Percentiles rank a stretch among this genome's conserved stretches.
phyloP scores from a whole-genome alignment of 768 basidiomycete species.

The Neoboletus magnificus region DNA sequence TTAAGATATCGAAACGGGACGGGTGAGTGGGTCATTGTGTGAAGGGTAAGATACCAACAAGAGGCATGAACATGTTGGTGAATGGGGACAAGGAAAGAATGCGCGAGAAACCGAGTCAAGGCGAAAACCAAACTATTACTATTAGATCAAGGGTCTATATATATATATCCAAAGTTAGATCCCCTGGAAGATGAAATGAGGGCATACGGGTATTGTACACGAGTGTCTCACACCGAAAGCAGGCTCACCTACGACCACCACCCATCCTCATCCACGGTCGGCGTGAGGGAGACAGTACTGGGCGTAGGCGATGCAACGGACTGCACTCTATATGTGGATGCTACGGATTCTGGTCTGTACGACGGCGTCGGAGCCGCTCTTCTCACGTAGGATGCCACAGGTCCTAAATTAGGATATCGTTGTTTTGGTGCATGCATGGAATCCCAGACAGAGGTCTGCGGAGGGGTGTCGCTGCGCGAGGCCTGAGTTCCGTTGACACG shows the following conservation, averaged over 20 bases:
- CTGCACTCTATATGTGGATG: constrained; percentile 45
- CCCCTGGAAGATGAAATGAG: neutral
- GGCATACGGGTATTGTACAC: constrained; percentile 7
- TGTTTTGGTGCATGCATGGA: constrained; percentile 58
- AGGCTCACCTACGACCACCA: constrained; percentile 58
- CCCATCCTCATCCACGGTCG: constrained; percentile 69
- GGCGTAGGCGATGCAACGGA: constrained; percentile 67
- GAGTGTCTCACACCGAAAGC: neutral
- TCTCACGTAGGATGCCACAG: constrained; percentile 10
- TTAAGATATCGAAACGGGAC: constrained; percentile 1
- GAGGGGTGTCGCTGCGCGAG: constrained; percentile 46
- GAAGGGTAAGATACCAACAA: constrained; percentile 1
- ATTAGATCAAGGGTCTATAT: constrained; percentile 27
- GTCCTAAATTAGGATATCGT: constrained; percentile 19
- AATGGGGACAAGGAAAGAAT: neutral
- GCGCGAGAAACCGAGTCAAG: neutral
- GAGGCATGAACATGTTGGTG: constrained; percentile 13
- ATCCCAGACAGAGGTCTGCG: constrained; percentile 62
- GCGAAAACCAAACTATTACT: constrained; percentile 9
- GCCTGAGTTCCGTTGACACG: constrained; percentile 29
- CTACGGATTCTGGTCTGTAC: constrained; percentile 37
- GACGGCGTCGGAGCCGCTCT: constrained; percentile 23
- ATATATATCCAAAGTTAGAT: constrained; percentile 19
- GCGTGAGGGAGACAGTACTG: constrained; percentile 69
- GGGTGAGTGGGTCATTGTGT: neutral